Conservation (phyloP, 345 rosid genomes). For the Pistacia atlantica region DNA sequence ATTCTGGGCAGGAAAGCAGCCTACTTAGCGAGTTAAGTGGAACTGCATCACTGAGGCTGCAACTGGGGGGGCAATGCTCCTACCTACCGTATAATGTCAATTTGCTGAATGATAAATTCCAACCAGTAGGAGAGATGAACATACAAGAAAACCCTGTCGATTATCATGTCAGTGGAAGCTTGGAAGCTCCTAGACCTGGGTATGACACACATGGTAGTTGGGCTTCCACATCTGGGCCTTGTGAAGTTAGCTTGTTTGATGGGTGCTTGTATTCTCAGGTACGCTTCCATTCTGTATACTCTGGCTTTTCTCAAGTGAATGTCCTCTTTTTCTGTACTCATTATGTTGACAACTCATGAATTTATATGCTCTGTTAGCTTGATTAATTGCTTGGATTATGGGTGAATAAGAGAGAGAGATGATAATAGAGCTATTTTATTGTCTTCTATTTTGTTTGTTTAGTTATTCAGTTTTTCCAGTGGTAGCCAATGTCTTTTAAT, state of each 20-base stretch:
- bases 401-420: neutral
- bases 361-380: neutral
- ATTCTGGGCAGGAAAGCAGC: conserved; percentile 63
- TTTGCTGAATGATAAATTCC: conserved; percentile 54
- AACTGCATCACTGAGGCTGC: conserved; percentile 47
- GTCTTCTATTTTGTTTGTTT: neutral
- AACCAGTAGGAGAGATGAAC: conserved; percentile 49
- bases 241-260: conserved; percentile 58
- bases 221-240: conserved; percentile 60
- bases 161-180: conserved; percentile 58
- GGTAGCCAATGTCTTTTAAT: neutral
- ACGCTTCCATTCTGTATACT: conserved; percentile 9
- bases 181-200: conserved; percentile 53
- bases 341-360: neutral
- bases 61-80: conserved; percentile 47
- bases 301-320: neutral
- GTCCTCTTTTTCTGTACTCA: neutral
- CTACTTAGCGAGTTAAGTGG: conserved; percentile 60
- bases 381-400: neutral
- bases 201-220: conserved; percentile 52
- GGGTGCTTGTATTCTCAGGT: conserved; percentile 61
- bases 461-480: neutral
- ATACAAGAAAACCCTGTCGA: conserved; percentile 50
- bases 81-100: conserved; percentile 49
- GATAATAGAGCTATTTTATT: neutral